Evolutionary conservation across 768 basidiomycete species (phyloP).

Genomic region (Hemileccinum rubropunctum): DNA sequence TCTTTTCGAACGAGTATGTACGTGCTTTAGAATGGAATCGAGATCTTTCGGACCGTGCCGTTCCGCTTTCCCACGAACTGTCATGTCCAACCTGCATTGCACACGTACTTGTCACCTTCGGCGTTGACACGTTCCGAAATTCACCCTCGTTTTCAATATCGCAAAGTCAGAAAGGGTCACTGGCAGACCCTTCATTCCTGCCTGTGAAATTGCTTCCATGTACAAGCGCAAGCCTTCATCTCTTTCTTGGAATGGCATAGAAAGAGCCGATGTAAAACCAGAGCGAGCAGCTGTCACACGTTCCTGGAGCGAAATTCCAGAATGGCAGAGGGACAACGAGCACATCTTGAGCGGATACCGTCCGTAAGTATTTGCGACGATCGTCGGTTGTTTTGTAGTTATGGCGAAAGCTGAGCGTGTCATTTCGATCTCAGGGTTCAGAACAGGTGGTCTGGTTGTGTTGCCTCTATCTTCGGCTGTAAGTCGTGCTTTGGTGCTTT

Average conservation of each 20-base stretch:
- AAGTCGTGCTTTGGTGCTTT: slow-evolving; percentile 26
- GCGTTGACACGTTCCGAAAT: not conserved
- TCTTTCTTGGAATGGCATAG: slow-evolving; percentile 9
- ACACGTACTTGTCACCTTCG: not conserved
- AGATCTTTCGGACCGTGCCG: slow-evolving; percentile 14
- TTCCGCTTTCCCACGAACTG: slow-evolving; percentile 15
- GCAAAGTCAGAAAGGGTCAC: not conserved
- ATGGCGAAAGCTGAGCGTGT: not conserved
- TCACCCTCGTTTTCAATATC: slow-evolving; percentile 8
- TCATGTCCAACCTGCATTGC: not conserved
- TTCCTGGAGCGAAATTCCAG: slow-evolving; percentile 57
- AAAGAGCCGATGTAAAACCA: not conserved
- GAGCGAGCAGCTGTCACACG: slow-evolving; percentile 28
- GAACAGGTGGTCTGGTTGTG: slow-evolving; percentile 59
- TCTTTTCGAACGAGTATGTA: slow-evolving; percentile 16
- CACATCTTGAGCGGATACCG: slow-evolving; percentile 70
- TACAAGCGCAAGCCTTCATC: slow-evolving; percentile 11
- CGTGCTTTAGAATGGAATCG: slow-evolving; percentile 26
- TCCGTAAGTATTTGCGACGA: slow-evolving; percentile 40
- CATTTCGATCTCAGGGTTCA: slow-evolving; percentile 43
- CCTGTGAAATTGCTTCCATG: slow-evolving; percentile 3
- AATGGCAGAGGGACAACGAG: slow-evolving; percentile 75
- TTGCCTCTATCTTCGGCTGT: slow-evolving; percentile 67
- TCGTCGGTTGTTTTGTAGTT: slow-evolving; percentile 5
- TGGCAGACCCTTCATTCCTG: slow-evolving; percentile 1